phyloP scores from a whole-genome alignment of 305 asterid genomes.

The Salvia sclarea region DNA sequence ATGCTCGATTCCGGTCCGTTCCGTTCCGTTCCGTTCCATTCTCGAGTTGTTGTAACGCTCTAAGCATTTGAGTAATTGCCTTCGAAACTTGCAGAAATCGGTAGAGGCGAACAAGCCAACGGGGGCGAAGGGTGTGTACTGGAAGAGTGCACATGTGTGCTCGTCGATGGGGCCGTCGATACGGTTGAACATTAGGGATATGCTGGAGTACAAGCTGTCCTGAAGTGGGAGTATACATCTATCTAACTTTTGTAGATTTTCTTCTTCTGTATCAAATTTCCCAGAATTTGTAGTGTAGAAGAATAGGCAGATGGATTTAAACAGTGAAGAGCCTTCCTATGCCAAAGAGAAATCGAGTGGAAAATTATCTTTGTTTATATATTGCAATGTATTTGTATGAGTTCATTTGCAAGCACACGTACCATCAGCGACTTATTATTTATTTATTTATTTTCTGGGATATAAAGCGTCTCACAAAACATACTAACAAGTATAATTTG shows the following conservation, averaged over 20 bases:
- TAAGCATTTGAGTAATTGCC: neutral
- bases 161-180: constrained; percentile 98
- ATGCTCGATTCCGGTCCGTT: constrained; percentile 1
- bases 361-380: constrained; percentile 14
- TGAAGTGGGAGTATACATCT: constrained; percentile 28
- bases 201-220: constrained; percentile 81
- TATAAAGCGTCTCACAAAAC: no score
- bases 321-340: constrained; percentile 22
- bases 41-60: no score
- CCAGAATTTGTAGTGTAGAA: constrained; percentile 36
- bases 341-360: constrained; percentile 25
- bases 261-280: constrained; percentile 40
- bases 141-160: constrained; percentile 93
- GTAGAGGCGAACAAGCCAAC: constrained; percentile 90
- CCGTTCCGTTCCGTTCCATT: neutral
- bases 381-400: neutral
- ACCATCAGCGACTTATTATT: neutral
- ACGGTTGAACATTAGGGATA: constrained; percentile 74
- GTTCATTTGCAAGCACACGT: neutral
- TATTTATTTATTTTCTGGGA: no score
- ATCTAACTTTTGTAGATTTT: constrained; percentile 44
- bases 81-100: constrained; percentile 66
- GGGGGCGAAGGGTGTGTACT: constrained; percentile 91
- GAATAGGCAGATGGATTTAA: constrained; percentile 23
- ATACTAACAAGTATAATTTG: no score